Conservation (phyloP, 495 filamentous ascomycete genomes). For the Chaetomium tenue region DNA sequence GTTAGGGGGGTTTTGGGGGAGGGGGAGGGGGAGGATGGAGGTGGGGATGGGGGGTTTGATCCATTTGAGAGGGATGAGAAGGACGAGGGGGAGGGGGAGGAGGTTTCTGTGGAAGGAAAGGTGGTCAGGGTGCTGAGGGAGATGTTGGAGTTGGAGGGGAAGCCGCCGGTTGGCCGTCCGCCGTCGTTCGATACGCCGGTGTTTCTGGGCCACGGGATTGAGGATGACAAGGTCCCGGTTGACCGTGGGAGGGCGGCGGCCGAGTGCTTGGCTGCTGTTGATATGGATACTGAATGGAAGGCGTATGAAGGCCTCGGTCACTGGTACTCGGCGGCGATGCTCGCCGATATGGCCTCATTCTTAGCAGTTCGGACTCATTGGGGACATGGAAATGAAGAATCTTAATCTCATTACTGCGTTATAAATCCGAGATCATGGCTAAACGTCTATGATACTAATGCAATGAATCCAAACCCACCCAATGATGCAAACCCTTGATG, state of each 20-base stretch:
- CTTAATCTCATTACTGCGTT: constrained; percentile 20
- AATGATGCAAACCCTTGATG: neutral
- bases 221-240: constrained; percentile 48
- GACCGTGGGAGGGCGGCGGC: constrained; percentile 40
- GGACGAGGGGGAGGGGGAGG: constrained; percentile 19
- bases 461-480: neutral
- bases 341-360: constrained; percentile 48
- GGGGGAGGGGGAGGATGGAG: constrained; percentile 1
- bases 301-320: constrained; percentile 50
- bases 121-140: constrained; percentile 28
- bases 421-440: neutral
- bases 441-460: constrained; percentile 7
- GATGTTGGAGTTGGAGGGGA: constrained; percentile 26
- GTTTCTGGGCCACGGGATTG: constrained; percentile 53
- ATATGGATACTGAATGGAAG: constrained; percentile 43
- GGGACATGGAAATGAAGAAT: constrained; percentile 12
- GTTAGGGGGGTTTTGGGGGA: constrained; percentile 33
- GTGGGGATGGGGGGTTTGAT: constrained; percentile 30
- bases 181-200: constrained; percentile 35
- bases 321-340: constrained; percentile 53
- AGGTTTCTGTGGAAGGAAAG: constrained; percentile 21
- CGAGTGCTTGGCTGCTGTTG: constrained; percentile 35
- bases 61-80: constrained; percentile 25
- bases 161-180: constrained; percentile 2
- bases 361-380: constrained; percentile 20